A percentile compares a stretch with the other conserved stretches of the same genome.
Conservation (phyloP, 2,329 filamentous ascomycete species). For the Cladosporium sp. region DNA sequence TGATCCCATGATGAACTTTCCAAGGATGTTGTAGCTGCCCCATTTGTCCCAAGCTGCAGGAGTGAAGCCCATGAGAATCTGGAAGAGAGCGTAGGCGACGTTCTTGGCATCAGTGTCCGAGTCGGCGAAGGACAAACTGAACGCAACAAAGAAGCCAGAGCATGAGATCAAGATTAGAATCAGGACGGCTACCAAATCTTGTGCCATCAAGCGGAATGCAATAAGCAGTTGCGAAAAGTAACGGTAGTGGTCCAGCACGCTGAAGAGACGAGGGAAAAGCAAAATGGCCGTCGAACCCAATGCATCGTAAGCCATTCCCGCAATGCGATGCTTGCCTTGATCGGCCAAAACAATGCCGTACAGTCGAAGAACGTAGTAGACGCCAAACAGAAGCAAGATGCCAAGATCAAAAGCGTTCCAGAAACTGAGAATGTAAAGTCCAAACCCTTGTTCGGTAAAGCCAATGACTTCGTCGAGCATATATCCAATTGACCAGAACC, state of each 20-base stretch:
- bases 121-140: constrained; percentile 71
- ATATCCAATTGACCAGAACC: constrained; percentile 96
- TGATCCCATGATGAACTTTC: constrained; percentile 66
- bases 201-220: constrained; percentile 88
- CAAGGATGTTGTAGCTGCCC: constrained; percentile 75
- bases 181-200: constrained; percentile 79
- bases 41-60: constrained; percentile 88
- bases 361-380: constrained; percentile 83
- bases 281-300: constrained; percentile 85
- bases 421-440: constrained; percentile 93
- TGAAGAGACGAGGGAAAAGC: constrained; percentile 84
- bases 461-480: constrained; percentile 95
- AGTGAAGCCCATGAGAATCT: constrained; percentile 92
- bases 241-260: constrained; percentile 85
- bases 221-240: constrained; percentile 95
- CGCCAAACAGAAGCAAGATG: constrained; percentile 75
- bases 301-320: constrained; percentile 87
- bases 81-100: constrained; percentile 86
- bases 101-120: constrained; percentile 62
- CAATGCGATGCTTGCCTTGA: constrained; percentile 59
- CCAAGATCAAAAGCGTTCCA: constrained; percentile 96
- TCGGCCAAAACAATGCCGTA: constrained; percentile 82
- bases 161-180: constrained; percentile 79
- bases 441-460: constrained; percentile 94
- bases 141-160: constrained; percentile 93